phyloP scores from a whole-genome alignment of 1,139 yeast genomes.

The Yamadazyma jaroonii region DNA sequence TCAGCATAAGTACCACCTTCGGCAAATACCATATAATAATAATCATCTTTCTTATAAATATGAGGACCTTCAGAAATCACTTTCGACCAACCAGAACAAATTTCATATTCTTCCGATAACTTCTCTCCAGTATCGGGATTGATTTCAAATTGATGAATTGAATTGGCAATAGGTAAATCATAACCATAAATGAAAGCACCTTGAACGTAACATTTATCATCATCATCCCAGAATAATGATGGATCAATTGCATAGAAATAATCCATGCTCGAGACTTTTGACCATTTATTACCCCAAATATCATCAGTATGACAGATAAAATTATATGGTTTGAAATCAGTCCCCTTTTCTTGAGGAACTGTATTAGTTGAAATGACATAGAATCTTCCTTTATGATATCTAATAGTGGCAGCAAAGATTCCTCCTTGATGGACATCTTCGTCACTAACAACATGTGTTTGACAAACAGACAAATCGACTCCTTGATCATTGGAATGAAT shows the following conservation, averaged over 20 bases:
- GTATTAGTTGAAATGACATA: constrained; percentile 10
- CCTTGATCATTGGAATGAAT: constrained; percentile 8
- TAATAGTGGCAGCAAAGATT: constrained; percentile 10
- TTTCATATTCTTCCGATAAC: constrained; percentile 10
- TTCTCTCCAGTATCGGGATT: constrained; percentile 10
- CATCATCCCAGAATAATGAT: constrained; percentile 9
- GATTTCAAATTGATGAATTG: constrained; percentile 10
- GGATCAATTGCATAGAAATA: constrained; percentile 12
- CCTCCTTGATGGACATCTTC: constrained; percentile 8
- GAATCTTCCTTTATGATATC: constrained; percentile 11
- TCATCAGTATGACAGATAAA: constrained; percentile 11
- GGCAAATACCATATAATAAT: constrained; percentile 10
- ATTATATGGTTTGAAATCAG: constrained; percentile 9
- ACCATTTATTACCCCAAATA: constrained; percentile 11
- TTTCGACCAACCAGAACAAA: constrained; percentile 11
- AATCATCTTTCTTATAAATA: constrained; percentile 9
- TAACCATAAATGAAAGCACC: constrained; percentile 11
- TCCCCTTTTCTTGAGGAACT: constrained; percentile 3
- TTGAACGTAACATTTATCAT: constrained; percentile 11
- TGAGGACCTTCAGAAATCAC: constrained; percentile 12
- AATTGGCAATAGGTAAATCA: constrained; percentile 10
- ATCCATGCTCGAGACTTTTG: constrained; percentile 6
- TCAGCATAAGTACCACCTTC: constrained; percentile 11
- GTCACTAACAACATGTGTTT: constrained; percentile 2
- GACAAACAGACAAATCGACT: constrained; percentile 6